These are phyloP conservation scores for Urochloa ruziziensis DNA, from an alignment of 176 grass and related monocot genomes.

Conservation along the genomic window DNA sequence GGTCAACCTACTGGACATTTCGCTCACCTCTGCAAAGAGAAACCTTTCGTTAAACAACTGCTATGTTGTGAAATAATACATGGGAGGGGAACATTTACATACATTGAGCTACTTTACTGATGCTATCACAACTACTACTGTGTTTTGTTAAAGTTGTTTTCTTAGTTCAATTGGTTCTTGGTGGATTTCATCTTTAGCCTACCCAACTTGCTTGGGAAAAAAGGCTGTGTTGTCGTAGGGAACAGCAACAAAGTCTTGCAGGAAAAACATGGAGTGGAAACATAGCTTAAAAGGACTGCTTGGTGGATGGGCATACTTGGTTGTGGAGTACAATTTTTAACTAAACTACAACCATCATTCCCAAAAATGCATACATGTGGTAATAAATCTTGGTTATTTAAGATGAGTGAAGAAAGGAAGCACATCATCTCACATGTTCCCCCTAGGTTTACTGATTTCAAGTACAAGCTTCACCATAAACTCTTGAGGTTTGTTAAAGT, in stretches of 20 bases:
- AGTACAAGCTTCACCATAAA: neutral
- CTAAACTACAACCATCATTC: neutral
- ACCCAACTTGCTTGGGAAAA: neutral
- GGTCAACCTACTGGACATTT: slow-evolving; percentile 82
- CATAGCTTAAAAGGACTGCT: neutral
- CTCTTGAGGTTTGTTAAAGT: neutral
- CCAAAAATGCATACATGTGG: too few species aligned
- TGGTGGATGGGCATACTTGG: neutral
- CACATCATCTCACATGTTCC: neutral
- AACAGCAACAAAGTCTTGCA: neutral
- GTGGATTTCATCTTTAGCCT: neutral
- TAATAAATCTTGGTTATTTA: neutral
- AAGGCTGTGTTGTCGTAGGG: neutral
- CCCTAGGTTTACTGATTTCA: neutral
- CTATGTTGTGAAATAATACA: neutral
- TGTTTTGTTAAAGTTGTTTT: neutral
- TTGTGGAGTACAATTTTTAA: neutral
- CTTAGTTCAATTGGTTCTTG: neutral
- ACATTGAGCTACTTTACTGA: neutral
- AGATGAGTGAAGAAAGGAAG: neutral
- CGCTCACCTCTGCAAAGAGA: slow-evolving; percentile 75
- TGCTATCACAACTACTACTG: neutral
- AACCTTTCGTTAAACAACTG: neutral
- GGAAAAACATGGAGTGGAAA: neutral
- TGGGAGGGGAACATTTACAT: neutral